A percentile compares a stretch with the other conserved stretches of the same genome.
Conservation (phyloP, 805 yeast species). For the Wickerhamomyces alni region DNA sequence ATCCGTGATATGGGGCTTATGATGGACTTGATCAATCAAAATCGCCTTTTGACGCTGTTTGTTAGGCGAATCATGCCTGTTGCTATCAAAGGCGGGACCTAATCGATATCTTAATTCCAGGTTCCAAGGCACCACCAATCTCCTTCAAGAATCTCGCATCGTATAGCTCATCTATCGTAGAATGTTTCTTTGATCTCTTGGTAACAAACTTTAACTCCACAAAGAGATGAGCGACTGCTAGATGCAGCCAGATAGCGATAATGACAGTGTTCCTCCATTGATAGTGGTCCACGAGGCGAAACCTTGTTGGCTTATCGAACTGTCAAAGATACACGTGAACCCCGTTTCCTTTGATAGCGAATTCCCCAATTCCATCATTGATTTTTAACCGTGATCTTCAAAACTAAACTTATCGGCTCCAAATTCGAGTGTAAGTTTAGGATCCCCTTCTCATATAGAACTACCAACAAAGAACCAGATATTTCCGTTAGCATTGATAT, state of each 20-base stretch:
- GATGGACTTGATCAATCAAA: too few relatives aligned
- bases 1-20: too few relatives aligned
- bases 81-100: constrained; percentile 31
- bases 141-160: constrained; percentile 37
- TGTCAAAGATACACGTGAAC: constrained; percentile 45
- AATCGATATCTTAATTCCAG: constrained; percentile 30
- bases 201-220: constrained; percentile 41
- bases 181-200: too few relatives aligned
- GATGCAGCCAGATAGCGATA: constrained; percentile 44
- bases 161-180: too few relatives aligned
- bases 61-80: too few relatives aligned
- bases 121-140: constrained; percentile 35
- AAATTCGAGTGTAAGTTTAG: constrained; percentile 44
- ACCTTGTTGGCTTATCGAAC: constrained; percentile 44
- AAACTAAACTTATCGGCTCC: constrained; percentile 44
- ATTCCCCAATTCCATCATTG: constrained; percentile 27
- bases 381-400: constrained; percentile 24
- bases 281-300: constrained; percentile 36
- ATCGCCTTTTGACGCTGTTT: too few relatives aligned
- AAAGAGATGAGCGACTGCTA: constrained; percentile 36
- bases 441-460: too few relatives aligned
- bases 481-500: too few relatives aligned
- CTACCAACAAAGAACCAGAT: too few relatives aligned
- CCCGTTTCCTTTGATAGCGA: constrained; percentile 37
- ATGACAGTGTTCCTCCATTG: constrained; percentile 32